Evolutionary conservation across 768 basidiomycete species (phyloP).

Genomic region (Agrocybe pediades): DNA sequence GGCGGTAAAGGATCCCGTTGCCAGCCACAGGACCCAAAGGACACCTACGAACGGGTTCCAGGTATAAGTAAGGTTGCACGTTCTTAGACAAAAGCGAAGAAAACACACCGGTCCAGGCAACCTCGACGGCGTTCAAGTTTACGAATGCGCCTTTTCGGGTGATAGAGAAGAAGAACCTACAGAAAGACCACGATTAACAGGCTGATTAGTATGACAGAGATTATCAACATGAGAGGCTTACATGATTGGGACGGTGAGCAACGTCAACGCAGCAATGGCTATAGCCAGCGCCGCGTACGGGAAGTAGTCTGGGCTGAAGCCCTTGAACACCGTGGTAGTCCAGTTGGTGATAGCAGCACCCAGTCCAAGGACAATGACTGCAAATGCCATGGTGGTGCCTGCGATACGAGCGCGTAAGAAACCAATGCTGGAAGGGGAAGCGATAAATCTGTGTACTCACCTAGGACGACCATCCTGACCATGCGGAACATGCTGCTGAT

Average conservation of each 20-base stretch:
- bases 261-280: slow-evolving; percentile 25
- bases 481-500: neutral
- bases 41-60: neutral
- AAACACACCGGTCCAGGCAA: slow-evolving; percentile 36
- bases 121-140: slow-evolving; percentile 40
- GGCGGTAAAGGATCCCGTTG: neutral
- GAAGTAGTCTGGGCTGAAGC: slow-evolving; percentile 1
- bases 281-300: slow-evolving; percentile 11
- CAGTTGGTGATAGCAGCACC: slow-evolving; percentile 21
- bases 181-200: neutral
- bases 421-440: neutral
- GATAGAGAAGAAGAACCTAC: slow-evolving; percentile 34
- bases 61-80: neutral
- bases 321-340: slow-evolving; percentile 1
- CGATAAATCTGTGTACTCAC: neutral
- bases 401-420: neutral
- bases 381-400: neutral
- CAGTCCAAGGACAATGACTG: slow-evolving; percentile 3
- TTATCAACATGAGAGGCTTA: slow-evolving; percentile 23
- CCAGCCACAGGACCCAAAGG: neutral
- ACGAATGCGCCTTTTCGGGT: slow-evolving; percentile 35
- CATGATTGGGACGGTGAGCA: slow-evolving; percentile 41
- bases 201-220: neutral
- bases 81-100: too few species aligned
- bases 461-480: neutral